Base-by-base conservation (phyloP, 257 asterid genomes). In the Salvia miltiorrhiza region DNA sequence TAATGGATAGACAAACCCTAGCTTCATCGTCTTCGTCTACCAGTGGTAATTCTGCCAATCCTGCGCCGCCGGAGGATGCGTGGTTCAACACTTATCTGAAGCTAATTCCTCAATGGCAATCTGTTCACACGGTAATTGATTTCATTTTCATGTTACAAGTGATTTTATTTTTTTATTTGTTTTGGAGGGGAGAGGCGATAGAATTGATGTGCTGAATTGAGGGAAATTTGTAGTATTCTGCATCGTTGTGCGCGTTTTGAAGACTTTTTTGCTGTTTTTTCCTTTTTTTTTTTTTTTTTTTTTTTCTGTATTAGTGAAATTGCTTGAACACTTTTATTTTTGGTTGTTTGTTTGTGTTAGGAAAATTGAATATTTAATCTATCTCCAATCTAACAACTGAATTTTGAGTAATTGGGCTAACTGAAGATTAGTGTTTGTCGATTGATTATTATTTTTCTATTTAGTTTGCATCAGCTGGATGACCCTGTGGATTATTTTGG, bases 61-160 rank as follows among this genome's bases (percentile, higher is more conserved):
- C 88, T 55, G 85, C 94, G 32, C 98, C 95, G 73, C 84, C 82
- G 57, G 93, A 86, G 73, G 92, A 94, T 80, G 90, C 92, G 70
- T 90, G 99, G 96, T 64, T 81, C 26, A 73, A 60, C 73, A 62
- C 88, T 64, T 85, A 73, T 81, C 81, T 60, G 20, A 82, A 80
- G 50, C 79, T 89, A 7, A 70, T 78, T 48, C 96, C 93, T 74
- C 86, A 78, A 32, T 89, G 92, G 97, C 83, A 80, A 49, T 81
- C 93, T 44, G 50, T 73, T 63, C 54, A 87, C 17, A 81, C 77
- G 91, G 99, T 93, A 75, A 43, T 11, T 0, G 6, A 28, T 4
- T 41, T 70, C 13, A 7, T 39, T 66, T 20, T 23, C 30, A 40
- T 35, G 61, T 53, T 55, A 45, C 11, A 13, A 17, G 2, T 50